These are phyloP conservation scores for Yarrowia divulgata DNA, from an alignment of 805 yeast species.

Conservation along the genomic window DNA sequence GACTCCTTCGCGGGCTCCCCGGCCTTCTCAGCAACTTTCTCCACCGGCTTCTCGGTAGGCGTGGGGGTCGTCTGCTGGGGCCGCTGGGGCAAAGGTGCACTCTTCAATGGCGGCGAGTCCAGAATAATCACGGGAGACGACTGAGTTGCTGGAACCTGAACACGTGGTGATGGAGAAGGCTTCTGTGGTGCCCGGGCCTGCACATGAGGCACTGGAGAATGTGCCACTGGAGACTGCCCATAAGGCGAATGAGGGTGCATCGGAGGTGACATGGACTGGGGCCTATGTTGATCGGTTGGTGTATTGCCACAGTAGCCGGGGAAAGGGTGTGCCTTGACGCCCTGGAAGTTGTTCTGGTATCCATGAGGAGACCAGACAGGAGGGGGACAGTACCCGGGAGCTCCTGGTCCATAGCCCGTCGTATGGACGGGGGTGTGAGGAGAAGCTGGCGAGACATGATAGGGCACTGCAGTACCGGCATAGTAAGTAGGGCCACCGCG, in stretches of 20 bases:
- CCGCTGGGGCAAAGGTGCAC: not conserved
- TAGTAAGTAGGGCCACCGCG: not conserved
- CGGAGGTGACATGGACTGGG: not conserved
- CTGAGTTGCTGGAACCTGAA: not conserved
- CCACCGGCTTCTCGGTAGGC: not conserved
- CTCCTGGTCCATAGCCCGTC: conserved; percentile 13
- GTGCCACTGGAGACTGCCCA: not conserved
- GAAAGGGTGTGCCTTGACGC: not conserved
- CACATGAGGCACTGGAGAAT: not conserved
- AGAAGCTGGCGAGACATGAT: not conserved
- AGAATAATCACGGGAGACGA: conserved; percentile 1
- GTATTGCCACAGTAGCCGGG: not conserved
- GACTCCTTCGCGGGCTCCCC: not conserved
- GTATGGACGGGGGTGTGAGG: not conserved
- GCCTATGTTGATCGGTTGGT: not conserved
- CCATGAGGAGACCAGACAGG: not conserved
- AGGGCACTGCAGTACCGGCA: too few relatives aligned
- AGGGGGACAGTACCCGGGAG: conserved; percentile 5
- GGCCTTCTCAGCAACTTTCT: not conserved
- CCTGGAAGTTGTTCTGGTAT: not conserved
- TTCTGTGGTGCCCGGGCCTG: not conserved
- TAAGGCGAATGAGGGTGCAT: not conserved
- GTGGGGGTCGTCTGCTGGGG: not conserved
- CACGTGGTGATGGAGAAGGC: not conserved
- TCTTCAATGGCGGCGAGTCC: conserved; percentile 11